Percentiles rank a stretch among this genome's conserved stretches.
These are phyloP conservation scores for Lizonia empirigonia DNA, from an alignment of 2,329 filamentous ascomycete species.

Conservation along the genomic window DNA sequence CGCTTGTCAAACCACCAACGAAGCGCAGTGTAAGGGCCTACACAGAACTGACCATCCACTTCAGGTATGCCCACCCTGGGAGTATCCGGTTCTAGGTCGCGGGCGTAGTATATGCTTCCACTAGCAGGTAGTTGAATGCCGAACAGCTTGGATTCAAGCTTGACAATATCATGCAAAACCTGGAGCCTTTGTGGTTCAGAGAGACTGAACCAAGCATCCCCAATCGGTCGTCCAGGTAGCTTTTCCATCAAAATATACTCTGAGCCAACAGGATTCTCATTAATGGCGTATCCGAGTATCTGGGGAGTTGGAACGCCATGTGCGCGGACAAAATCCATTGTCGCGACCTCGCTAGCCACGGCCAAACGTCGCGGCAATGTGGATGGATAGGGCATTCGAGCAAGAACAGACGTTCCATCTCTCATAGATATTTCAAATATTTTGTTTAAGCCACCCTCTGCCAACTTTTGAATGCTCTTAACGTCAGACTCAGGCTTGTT, in stretches of 20 bases:
- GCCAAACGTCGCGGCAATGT: conserved; percentile 35
- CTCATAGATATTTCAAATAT: conserved; percentile 39
- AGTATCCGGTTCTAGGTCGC: conserved; percentile 12
- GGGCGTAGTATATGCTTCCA: conserved; percentile 34
- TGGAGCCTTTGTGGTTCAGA: conserved; percentile 26
- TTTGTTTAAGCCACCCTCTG: conserved; percentile 44
- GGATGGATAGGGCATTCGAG: conserved; percentile 43
- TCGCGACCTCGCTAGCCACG: conserved; percentile 50
- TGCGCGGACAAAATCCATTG: conserved; percentile 38
- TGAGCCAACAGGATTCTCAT: conserved; percentile 29
- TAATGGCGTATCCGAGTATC: conserved; percentile 28
- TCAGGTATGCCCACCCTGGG: conserved; percentile 20
- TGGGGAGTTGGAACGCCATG: conserved; percentile 34
- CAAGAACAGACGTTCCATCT: conserved; percentile 37
- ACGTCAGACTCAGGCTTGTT: not conserved
- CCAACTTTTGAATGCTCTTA: not conserved
- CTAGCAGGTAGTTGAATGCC: conserved; percentile 23
- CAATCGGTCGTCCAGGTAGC: conserved; percentile 25
- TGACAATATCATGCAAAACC: conserved; percentile 24
- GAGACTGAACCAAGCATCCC: conserved; percentile 28
- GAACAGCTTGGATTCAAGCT: conserved; percentile 31
- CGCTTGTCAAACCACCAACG: conserved; percentile 32
- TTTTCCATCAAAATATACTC: conserved; percentile 45
- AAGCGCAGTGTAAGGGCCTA: conserved; percentile 25
- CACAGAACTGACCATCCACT: conserved; percentile 21